Conservation (phyloP, 805 yeast species). For the Spathaspora girioi region DNA sequence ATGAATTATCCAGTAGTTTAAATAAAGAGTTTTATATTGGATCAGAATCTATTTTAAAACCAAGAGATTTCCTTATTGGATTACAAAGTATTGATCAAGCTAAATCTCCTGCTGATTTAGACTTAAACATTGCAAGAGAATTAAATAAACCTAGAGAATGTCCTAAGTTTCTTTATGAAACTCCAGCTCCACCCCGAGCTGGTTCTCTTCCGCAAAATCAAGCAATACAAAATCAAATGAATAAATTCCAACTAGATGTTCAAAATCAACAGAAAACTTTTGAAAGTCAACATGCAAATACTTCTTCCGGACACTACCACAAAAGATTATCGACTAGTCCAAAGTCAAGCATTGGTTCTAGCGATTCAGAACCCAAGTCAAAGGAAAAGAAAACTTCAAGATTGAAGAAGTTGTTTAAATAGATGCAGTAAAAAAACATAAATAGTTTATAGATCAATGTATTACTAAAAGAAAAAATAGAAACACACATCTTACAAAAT, state of each 20-base stretch:
- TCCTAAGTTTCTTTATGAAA: slow-evolving; percentile 43
- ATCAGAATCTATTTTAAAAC: slow-evolving; percentile 67
- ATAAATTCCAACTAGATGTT: slow-evolving; percentile 7
- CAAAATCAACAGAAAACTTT: slow-evolving; percentile 6
- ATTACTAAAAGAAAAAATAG: no score
- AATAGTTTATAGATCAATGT: no score
- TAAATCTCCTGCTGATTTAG: slow-evolving; percentile 39
- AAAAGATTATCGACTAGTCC: background rate
- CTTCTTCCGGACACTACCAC: background rate
- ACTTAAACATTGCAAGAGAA: slow-evolving; percentile 30
- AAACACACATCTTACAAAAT: no score
- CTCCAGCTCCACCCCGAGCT: slow-evolving; percentile 9
- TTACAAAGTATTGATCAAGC: slow-evolving; percentile 34
- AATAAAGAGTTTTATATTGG: slow-evolving; percentile 80
- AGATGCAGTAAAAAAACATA: background rate
- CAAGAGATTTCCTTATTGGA: slow-evolving; percentile 45
- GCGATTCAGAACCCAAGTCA: background rate
- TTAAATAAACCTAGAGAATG: slow-evolving; percentile 29
- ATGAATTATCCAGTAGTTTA: slow-evolving; percentile 59
- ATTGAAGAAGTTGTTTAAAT: slow-evolving; percentile 44
- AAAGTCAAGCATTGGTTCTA: background rate
- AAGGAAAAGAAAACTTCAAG: slow-evolving; percentile 43
- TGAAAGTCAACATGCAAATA: slow-evolving; percentile 4
- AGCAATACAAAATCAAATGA: background rate
- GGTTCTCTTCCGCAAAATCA: background rate